Conservation (phyloP, 2,329 filamentous ascomycete species). For the Camillea tinctor region DNA sequence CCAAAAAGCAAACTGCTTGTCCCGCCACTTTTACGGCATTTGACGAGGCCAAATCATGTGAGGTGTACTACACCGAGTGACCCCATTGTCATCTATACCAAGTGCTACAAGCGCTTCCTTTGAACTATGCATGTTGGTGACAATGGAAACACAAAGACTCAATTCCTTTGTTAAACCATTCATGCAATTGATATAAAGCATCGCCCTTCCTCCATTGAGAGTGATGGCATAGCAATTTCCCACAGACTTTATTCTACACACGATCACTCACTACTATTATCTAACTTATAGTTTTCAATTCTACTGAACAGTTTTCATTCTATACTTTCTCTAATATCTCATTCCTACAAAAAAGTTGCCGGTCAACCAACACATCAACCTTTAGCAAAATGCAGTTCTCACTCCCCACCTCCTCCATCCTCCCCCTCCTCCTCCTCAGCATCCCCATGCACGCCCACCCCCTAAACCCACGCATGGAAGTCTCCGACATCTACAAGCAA, state of each 20-base stretch:
- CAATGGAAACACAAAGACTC: background rate
- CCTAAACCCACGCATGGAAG: conserved; percentile 7
- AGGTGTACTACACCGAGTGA: background rate
- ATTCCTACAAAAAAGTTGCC: too few species aligned
- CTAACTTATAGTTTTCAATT: too few species aligned
- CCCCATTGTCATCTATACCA: background rate
- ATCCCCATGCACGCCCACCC: background rate
- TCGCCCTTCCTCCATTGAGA: background rate
- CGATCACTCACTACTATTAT: too few species aligned
- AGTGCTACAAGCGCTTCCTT: background rate
- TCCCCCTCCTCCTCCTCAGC: background rate
- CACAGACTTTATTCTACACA: too few species aligned
- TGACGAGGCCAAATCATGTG: background rate
- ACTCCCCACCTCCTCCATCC: background rate
- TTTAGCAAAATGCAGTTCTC: background rate
- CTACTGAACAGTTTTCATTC: too few species aligned
- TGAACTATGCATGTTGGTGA: background rate
- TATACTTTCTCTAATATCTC: too few species aligned
- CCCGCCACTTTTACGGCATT: background rate
- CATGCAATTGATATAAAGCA: background rate
- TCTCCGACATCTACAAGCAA: conserved; percentile 12
- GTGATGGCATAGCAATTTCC: background rate
- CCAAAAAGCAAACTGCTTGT: background rate
- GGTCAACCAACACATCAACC: background rate
- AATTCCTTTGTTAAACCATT: background rate